Conservation (phyloP, 2,329 filamentous ascomycete genomes). For the Alternaria viburni region DNA sequence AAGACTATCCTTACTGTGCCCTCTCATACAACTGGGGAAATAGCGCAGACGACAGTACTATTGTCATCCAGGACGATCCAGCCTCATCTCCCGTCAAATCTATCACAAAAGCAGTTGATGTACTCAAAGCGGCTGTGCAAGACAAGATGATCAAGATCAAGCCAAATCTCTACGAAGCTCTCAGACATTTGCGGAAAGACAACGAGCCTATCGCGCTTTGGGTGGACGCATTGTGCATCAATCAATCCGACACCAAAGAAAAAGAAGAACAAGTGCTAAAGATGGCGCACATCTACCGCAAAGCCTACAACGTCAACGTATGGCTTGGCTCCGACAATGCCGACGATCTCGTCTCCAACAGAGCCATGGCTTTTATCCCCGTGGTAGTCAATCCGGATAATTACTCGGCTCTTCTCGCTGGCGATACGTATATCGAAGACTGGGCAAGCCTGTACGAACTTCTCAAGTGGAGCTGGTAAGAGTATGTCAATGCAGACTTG, state of each 20-base stretch:
- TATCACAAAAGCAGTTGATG: not conserved
- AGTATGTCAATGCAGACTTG: too few species aligned
- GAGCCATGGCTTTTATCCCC: not conserved
- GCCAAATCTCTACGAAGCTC: not conserved
- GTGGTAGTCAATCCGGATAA: not conserved
- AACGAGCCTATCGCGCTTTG: not conserved
- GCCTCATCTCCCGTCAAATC: not conserved
- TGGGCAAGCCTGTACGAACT: not conserved
- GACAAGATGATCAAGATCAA: not conserved
- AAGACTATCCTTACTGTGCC: not conserved
- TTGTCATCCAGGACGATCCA: not conserved
- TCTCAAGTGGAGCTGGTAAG: not conserved
- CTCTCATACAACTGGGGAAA: not conserved
- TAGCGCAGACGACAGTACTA: not conserved
- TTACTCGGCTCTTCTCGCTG: not conserved
- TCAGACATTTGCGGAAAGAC: not conserved
- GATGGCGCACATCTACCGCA: not conserved
- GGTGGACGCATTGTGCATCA: not conserved
- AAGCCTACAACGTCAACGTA: not conserved
- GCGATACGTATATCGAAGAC: not conserved
- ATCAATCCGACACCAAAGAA: not conserved
- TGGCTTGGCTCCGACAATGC: not conserved
- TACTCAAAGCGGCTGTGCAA: not conserved
- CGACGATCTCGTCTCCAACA: not conserved
- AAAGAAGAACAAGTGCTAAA: not conserved